Conservation (phyloP, 2,329 filamentous ascomycete species). For the Ascochyta clinopodiicola region DNA sequence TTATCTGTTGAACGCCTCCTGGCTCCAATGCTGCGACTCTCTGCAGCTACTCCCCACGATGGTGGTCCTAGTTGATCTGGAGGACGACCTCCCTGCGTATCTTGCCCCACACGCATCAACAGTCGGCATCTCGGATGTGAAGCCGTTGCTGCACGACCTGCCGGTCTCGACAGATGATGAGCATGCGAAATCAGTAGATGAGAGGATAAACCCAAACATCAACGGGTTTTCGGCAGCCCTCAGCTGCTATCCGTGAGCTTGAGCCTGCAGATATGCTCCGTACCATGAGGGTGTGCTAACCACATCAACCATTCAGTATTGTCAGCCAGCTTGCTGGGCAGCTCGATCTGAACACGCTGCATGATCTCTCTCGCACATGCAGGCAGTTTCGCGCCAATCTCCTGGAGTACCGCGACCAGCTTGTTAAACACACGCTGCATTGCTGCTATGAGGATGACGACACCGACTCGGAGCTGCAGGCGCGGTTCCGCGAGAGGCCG, state of each 20-base stretch:
- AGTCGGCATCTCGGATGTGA: constrained; percentile 28
- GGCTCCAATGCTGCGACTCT: constrained; percentile 39
- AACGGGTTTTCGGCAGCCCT: constrained; percentile 68
- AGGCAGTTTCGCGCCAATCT: constrained; percentile 79
- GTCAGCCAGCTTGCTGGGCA: constrained; percentile 75
- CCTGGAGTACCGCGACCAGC: constrained; percentile 75
- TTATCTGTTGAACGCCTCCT: constrained; percentile 8
- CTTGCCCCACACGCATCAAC: constrained; percentile 25
- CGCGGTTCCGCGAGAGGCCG: constrained; percentile 45
- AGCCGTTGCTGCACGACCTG: constrained; percentile 38
- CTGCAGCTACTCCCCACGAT: constrained; percentile 38
- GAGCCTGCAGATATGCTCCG: constrained; percentile 40
- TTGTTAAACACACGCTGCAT: constrained; percentile 77
- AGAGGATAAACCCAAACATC: constrained; percentile 59
- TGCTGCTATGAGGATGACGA: constrained; percentile 73
- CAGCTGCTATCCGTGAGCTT: constrained; percentile 72
- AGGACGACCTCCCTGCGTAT: constrained; percentile 41
- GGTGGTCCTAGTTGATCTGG: constrained; percentile 55
- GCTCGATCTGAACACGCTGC: constrained; percentile 86
- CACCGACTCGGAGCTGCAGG: constrained; percentile 56
- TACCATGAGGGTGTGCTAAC: constrained; percentile 39
- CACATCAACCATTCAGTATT: constrained; percentile 63
- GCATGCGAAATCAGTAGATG: constrained; percentile 23
- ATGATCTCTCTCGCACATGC: constrained; percentile 82
- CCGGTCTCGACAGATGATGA: constrained; percentile 18